A percentile compares a stretch with the other conserved stretches of the same genome.
Conservation (phyloP, 2,329 filamentous ascomycete genomes). For the Aspergillus amoenus region DNA sequence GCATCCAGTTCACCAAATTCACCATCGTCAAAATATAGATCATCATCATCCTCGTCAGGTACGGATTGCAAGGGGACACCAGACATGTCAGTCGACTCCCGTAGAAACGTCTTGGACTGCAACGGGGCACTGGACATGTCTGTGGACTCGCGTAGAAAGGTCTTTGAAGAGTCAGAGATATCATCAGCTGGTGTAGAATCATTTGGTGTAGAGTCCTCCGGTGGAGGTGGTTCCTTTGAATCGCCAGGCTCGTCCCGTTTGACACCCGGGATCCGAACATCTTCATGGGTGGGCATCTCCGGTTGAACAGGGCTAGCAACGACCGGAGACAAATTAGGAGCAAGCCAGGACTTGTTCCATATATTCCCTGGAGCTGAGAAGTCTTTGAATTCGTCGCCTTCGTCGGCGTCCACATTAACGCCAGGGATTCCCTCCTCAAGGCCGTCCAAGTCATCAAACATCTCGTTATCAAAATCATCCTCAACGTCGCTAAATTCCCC, state of each 20-base stretch:
- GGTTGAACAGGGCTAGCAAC: constrained; percentile 34
- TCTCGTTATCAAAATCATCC: constrained; percentile 47
- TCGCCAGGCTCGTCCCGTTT: not conserved
- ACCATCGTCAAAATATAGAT: constrained; percentile 49
- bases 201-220: not conserved
- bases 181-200: not conserved
- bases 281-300: constrained; percentile 16
- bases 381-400: constrained; percentile 32
- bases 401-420: constrained; percentile 48
- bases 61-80: constrained; percentile 11
- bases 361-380: constrained; percentile 27
- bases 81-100: not conserved
- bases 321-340: constrained; percentile 37
- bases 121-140: not conserved
- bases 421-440: constrained; percentile 51
- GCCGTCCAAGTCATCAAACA: constrained; percentile 43
- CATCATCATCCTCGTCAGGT: constrained; percentile 32
- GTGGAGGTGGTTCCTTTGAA: not conserved
- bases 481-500: constrained; percentile 42
- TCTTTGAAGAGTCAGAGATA: not conserved
- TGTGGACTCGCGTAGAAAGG: not conserved
- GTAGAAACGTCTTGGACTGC: not conserved
- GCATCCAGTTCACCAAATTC: constrained; percentile 43
- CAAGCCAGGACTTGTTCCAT: constrained; percentile 32
- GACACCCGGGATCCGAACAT: not conserved